Conservation (phyloP, 768 basidiomycete species). For the Daedaleopsis sinensis region DNA sequence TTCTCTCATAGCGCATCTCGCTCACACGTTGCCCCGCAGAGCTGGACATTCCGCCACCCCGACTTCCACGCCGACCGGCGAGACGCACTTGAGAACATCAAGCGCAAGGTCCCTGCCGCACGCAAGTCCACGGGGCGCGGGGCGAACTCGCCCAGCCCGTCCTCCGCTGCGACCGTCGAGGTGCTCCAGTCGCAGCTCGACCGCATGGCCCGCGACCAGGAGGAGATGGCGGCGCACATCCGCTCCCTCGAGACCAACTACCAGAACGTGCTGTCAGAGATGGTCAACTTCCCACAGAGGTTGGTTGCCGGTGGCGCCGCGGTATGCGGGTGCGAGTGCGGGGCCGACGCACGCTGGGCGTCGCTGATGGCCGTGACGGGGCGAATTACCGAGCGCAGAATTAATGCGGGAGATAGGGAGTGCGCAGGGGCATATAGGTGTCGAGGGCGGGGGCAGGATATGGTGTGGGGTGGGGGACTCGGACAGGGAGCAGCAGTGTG, state of each 20-base stretch:
- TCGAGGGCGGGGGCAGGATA: too few relatives aligned
- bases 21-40: too few relatives aligned
- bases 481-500: too few relatives aligned
- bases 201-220: constrained; percentile 47
- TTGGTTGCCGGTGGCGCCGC: too few relatives aligned
- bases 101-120: constrained; percentile 54
- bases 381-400: too few relatives aligned
- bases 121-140: constrained; percentile 34
- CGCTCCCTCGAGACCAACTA: constrained; percentile 64
- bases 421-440: too few relatives aligned
- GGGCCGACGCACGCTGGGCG: too few relatives aligned
- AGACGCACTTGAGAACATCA: constrained; percentile 65
- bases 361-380: too few relatives aligned
- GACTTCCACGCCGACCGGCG: constrained; percentile 56
- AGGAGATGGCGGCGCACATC: constrained; percentile 56
- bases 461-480: too few relatives aligned
- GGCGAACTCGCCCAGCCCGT: constrained; percentile 29
- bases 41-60: constrained; percentile 59
- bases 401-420: too few relatives aligned
- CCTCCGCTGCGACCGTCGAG: constrained; percentile 31
- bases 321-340: too few relatives aligned
- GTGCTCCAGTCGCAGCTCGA: constrained; percentile 54
- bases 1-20: too few relatives aligned
- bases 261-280: constrained; percentile 68
- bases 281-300: constrained; percentile 76